Evolutionary conservation across 2,329 filamentous ascomycete species (phyloP).

Genomic region (Scleromitrula shiraiana): DNA sequence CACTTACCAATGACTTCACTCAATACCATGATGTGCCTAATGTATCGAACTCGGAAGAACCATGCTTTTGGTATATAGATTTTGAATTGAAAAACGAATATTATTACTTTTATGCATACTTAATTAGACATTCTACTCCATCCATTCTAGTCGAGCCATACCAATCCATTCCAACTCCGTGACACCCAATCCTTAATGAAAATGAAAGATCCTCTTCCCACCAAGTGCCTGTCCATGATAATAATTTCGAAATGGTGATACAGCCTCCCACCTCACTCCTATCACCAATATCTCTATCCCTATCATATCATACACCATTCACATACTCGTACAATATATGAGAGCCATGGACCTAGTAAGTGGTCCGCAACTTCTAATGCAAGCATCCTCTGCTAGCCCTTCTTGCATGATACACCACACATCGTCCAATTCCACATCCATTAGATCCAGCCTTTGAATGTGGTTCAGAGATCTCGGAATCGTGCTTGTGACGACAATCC

Average conservation of each 20-base stretch:
- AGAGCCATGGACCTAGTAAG: background rate
- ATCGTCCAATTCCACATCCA: slow-evolving; percentile 19
- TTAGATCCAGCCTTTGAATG: slow-evolving; percentile 17
- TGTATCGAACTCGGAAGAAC: too few relatives aligned
- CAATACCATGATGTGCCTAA: too few relatives aligned
- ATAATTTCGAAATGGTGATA: too few relatives aligned
- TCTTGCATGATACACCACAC: slow-evolving; percentile 22
- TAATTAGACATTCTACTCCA: too few relatives aligned
- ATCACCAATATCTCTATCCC: background rate
- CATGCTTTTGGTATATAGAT: too few relatives aligned
- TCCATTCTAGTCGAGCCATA: too few relatives aligned
- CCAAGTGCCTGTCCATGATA: background rate
- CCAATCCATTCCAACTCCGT: background rate
- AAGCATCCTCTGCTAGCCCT: slow-evolving; percentile 19
- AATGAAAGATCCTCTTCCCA: background rate
- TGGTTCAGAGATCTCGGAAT: slow-evolving; percentile 9
- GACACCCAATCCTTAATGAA: too few relatives aligned
- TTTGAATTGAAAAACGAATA: too few relatives aligned
- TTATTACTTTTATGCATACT: too few relatives aligned
- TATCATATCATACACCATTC: slow-evolving; percentile 4
- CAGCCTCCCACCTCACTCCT: too few relatives aligned
- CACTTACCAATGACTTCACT: too few relatives aligned
- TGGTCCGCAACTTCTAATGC: background rate
- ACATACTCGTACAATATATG: background rate
- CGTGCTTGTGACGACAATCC: slow-evolving; percentile 14